Evolutionary conservation across 169 alveolate species (phyloP).

Genomic region (Eimeria praecox): DNA sequence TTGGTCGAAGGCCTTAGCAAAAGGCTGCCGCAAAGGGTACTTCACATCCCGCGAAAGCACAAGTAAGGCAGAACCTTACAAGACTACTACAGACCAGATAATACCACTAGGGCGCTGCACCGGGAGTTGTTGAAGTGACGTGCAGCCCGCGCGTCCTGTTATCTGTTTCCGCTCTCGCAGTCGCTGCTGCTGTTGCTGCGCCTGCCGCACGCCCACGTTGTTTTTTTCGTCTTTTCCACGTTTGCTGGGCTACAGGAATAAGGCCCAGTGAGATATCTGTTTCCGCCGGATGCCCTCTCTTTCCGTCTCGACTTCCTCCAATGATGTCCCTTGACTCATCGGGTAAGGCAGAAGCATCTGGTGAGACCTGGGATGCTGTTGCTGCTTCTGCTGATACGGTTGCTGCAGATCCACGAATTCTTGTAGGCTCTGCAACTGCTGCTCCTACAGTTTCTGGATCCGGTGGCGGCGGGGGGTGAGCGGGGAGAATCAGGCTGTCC

Average conservation of each 20-base stretch:
- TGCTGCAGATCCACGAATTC: background rate
- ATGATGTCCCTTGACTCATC: background rate
- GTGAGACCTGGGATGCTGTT: background rate
- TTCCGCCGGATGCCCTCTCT: background rate
- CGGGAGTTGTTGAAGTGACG: background rate
- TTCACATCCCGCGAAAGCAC: background rate
- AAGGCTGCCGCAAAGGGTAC: background rate
- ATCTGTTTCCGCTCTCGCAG: background rate
- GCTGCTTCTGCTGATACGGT: constrained; percentile 22
- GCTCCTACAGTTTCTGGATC: constrained; percentile 52
- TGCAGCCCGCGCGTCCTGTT: background rate
- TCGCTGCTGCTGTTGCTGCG: background rate
- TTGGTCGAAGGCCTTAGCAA: background rate
- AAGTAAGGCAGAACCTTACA: background rate
- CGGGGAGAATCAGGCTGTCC: constrained; percentile 40
- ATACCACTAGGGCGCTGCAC: background rate
- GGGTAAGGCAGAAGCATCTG: constrained; percentile 9
- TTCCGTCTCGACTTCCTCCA: background rate
- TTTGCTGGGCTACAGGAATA: constrained; percentile 56
- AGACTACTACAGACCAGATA: background rate
- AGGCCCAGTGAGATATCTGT: constrained; percentile 27
- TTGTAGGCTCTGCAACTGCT: background rate
- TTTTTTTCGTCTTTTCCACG: constrained; percentile 64
- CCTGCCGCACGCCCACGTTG: constrained; percentile 39
- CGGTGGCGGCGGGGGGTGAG: constrained; percentile 73